Conservation (phyloP, 805 yeast species). For the Starmerella vaccinii region DNA sequence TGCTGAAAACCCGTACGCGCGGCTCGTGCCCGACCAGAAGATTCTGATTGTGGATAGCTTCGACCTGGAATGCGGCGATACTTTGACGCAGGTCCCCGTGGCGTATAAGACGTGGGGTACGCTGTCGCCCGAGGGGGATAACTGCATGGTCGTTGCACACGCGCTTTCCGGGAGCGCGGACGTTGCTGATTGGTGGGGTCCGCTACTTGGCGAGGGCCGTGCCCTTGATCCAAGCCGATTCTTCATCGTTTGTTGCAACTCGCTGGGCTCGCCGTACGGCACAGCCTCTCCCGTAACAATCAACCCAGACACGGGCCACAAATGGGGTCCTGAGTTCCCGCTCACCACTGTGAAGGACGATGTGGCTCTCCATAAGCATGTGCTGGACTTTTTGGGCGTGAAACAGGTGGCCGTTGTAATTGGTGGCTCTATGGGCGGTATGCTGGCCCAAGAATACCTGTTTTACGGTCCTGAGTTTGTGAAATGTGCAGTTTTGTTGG, state of each 20-base stretch:
- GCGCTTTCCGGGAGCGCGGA: conserved; percentile 94
- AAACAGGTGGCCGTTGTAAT: conserved; percentile 69
- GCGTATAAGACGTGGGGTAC: conserved; percentile 96
- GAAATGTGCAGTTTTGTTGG: conserved; percentile 63
- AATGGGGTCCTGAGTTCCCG: conserved; percentile 94
- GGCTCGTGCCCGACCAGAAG: conserved; percentile 64
- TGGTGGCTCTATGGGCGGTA: conserved; percentile 99
- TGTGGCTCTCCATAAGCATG: conserved; percentile 62
- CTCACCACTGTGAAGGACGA: conserved; percentile 91
- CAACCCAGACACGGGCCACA: conserved; percentile 66
- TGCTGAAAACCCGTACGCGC: conserved; percentile 52
- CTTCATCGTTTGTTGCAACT: conserved; percentile 77
- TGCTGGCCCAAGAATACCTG: conserved; percentile 85
- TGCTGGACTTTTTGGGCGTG: conserved; percentile 61
- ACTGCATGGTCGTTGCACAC: conserved; percentile 85
- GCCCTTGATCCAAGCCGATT: conserved; percentile 88
- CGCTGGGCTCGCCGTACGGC: conserved; percentile 96
- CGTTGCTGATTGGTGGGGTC: conserved; percentile 99
- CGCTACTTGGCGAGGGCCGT: conserved; percentile 68
- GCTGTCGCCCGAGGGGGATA: conserved; percentile 56
- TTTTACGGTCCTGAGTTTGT: conserved; percentile 62
- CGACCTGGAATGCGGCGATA: conserved; percentile 60
- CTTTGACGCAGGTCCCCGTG: conserved; percentile 63
- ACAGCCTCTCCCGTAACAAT: conserved; percentile 80
- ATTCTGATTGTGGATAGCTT: conserved; percentile 68